A percentile compares a stretch with the other conserved stretches of the same genome.
These are phyloP conservation scores for Sphaerobolus stellatus DNA, from an alignment of 1,284 basidiomycete species.

Conservation along the genomic window DNA sequence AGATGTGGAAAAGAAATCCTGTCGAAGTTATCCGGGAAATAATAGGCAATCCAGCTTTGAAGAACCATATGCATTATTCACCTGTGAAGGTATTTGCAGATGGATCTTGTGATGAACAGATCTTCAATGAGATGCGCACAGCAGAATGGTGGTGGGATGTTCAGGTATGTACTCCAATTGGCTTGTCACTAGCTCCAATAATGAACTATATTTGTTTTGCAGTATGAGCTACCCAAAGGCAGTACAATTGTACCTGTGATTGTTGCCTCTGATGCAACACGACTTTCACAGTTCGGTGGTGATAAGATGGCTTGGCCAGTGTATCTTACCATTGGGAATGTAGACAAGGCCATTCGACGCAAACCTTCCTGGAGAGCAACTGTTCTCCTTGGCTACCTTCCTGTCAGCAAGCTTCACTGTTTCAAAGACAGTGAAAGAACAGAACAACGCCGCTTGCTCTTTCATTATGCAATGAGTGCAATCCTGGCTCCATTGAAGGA, in stretches of 20 bases:
- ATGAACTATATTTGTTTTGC: no score
- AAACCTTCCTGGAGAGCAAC: conserved; percentile 16
- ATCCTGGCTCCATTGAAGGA: conserved; percentile 30
- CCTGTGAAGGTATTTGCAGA: conserved; percentile 24
- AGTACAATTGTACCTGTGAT: conserved; percentile 5
- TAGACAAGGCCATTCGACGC: conserved; percentile 15
- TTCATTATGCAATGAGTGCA: conserved; percentile 33
- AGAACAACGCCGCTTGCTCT: conserved; percentile 21
- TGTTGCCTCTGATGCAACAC: conserved; percentile 5
- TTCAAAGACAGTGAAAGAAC: conserved; percentile 25
- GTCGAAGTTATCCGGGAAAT: conserved; percentile 33
- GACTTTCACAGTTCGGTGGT: conserved; percentile 1
- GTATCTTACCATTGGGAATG: conserved; percentile 25
- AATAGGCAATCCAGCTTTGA: conserved; percentile 32
- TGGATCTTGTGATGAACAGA: background rate
- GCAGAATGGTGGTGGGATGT: conserved; percentile 28
- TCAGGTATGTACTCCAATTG: conserved; percentile 27
- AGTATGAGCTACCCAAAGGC: background rate
- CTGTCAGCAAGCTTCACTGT: conserved; percentile 38
- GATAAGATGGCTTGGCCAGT: conserved; percentile 22
- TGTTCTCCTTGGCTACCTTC: conserved; percentile 41
- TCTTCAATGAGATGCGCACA: conserved; percentile 24
- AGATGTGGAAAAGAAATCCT: conserved; percentile 32
- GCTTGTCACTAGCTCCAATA: no score
- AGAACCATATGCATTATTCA: conserved; percentile 23